Conservation (phyloP, 441 rosid genomes). For the Syzygium malaccense region DNA sequence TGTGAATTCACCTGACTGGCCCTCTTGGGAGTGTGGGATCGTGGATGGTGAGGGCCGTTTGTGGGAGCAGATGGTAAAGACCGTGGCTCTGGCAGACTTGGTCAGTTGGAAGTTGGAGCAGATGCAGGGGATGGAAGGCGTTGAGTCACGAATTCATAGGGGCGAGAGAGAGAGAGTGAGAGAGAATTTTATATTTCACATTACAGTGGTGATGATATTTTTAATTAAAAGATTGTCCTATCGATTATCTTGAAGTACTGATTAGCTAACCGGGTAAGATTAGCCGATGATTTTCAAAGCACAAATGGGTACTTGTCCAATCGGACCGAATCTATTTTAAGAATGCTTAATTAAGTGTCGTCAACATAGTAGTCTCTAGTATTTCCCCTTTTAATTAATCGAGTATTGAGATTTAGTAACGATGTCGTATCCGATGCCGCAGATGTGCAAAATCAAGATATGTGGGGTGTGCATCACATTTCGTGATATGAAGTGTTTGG, state of each 20-base stretch:
- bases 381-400: neutral
- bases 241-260: neutral
- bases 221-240: neutral
- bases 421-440: fast-evolving
- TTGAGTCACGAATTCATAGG: neutral
- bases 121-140: neutral
- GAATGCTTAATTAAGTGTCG: neutral
- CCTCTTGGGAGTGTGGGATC: neutral
- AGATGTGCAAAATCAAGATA: neutral
- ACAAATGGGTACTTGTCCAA: neutral
- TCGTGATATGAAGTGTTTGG: neutral
- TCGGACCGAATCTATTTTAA: neutral
- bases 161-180: neutral
- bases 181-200: neutral
- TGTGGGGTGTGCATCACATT: neutral
- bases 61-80: neutral
- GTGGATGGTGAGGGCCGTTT: neutral
- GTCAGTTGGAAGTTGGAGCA: neutral
- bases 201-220: neutral
- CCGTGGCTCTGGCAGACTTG: neutral
- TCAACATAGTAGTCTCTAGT: neutral
- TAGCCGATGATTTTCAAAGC: neutral
- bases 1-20: neutral
- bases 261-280: neutral
- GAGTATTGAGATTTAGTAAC: neutral